Percentiles rank a stretch among this genome's conserved stretches.
phyloP scores from a whole-genome alignment of 345 rosid species.

The Acer yangbiense region DNA sequence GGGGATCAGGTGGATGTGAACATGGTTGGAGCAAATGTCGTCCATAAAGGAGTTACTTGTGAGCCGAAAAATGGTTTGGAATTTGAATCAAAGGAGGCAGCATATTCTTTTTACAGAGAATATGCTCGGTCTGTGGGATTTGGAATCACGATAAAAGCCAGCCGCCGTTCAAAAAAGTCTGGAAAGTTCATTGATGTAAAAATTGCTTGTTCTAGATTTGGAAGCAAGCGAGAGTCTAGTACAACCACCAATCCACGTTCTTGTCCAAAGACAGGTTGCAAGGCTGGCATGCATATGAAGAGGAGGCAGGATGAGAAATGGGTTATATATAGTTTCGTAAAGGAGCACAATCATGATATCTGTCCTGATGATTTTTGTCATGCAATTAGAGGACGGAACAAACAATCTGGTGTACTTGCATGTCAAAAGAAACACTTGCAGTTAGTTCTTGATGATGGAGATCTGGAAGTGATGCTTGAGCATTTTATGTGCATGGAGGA shows the following conservation, averaged over 20 bases:
- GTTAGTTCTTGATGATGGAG: constrained; percentile 33
- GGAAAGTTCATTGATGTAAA: constrained; percentile 55
- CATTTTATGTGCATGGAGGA: constrained; percentile 40
- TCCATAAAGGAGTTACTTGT: constrained; percentile 7
- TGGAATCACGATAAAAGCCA: constrained; percentile 50
- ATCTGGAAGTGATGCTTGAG: constrained; percentile 35
- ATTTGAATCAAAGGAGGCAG: constrained; percentile 51
- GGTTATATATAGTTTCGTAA: constrained; percentile 35
- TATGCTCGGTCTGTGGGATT: constrained; percentile 48
- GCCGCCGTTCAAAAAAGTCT: constrained; percentile 52
- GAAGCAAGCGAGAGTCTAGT: constrained; percentile 41
- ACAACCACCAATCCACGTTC: constrained; percentile 30
- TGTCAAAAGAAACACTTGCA: constrained; percentile 39
- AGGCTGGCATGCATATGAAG: constrained; percentile 51
- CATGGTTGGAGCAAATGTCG: constrained; percentile 12
- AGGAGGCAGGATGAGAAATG: constrained; percentile 45
- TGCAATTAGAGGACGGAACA: constrained; percentile 33
- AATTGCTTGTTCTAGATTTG: constrained; percentile 52
- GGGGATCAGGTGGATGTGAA: constrained; percentile 18
- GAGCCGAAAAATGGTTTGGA: constrained; percentile 40
- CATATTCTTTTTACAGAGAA: constrained; percentile 52
- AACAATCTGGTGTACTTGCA: constrained; percentile 30
- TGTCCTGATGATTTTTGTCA: constrained; percentile 34
- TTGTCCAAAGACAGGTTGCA: constrained; percentile 47
- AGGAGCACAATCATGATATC: constrained; percentile 50